A percentile compares a stretch with the other conserved stretches of the same genome.
Conservation (phyloP, 2,329 filamentous ascomycete genomes). For the Aspergillus novoparasiticus region DNA sequence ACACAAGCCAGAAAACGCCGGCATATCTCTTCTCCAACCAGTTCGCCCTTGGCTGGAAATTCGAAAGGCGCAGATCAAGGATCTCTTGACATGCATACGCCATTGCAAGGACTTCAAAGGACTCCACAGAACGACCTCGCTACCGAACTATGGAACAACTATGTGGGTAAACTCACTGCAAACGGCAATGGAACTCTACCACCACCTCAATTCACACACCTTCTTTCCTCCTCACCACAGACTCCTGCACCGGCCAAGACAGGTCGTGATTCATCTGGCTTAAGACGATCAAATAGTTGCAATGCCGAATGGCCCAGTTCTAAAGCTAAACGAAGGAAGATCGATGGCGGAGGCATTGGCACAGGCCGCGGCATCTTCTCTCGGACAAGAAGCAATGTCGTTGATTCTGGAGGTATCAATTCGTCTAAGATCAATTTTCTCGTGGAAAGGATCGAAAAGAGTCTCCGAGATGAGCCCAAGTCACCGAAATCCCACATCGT, state of each 20-base stretch:
- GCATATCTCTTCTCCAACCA: conserved; percentile 72
- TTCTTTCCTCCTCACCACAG: conserved; percentile 72
- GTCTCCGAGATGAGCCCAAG: conserved; percentile 39
- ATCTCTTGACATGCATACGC: conserved; percentile 60
- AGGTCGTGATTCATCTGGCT: conserved; percentile 48
- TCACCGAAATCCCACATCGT: conserved; percentile 22
- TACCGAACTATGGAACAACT: conserved; percentile 75
- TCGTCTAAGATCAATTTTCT: conserved; percentile 58
- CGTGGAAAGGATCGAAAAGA: conserved; percentile 66
- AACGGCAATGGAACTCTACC: conserved; percentile 49
- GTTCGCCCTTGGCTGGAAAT: conserved; percentile 60
- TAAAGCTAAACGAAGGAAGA: conserved; percentile 64
- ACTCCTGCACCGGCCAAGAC: conserved; percentile 54
- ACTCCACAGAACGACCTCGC: conserved; percentile 73
- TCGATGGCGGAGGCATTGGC: conserved; percentile 52
- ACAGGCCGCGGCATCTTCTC: conserved; percentile 51
- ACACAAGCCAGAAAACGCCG: conserved; percentile 64
- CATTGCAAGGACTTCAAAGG: conserved; percentile 61
- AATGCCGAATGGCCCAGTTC: conserved; percentile 68
- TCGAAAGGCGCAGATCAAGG: conserved; percentile 42
- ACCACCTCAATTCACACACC: conserved; percentile 63
- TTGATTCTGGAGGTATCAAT: conserved; percentile 42
- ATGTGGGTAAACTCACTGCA: conserved; percentile 58
- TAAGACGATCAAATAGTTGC: conserved; percentile 70
- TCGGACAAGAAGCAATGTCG: conserved; percentile 42